Conservation (phyloP, 495 filamentous ascomycete species). For the Neurospora cerealis region DNA sequence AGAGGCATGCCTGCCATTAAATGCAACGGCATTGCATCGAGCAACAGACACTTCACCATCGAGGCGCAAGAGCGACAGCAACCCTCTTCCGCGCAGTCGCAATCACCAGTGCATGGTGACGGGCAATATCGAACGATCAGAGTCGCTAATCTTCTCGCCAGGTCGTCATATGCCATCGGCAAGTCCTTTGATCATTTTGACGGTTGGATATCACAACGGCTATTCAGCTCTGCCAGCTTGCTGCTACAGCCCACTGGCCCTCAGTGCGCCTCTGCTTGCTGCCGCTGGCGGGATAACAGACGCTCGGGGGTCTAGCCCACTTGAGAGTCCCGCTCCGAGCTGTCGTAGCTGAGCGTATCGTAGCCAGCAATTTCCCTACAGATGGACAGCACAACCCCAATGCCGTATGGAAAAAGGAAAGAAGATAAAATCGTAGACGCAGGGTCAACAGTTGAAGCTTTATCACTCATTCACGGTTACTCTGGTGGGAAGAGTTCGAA, state of each 20-base stretch:
- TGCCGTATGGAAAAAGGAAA: background rate
- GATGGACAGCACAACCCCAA: background rate
- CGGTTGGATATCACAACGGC: background rate
- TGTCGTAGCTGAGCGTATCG: background rate
- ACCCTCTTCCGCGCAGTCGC: background rate
- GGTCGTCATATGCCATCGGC: background rate
- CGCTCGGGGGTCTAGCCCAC: background rate
- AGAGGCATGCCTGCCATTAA: background rate
- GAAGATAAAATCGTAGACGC: background rate
- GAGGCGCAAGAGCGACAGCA: background rate
- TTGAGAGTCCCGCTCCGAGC: background rate
- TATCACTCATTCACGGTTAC: background rate
- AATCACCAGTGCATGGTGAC: background rate
- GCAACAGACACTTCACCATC: background rate
- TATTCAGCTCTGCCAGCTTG: background rate
- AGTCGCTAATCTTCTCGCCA: background rate
- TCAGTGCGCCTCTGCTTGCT: background rate
- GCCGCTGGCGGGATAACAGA: background rate
- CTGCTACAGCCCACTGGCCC: background rate
- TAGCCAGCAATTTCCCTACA: background rate
- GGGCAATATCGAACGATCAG: background rate
- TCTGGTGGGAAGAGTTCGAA: background rate
- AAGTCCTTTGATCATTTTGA: background rate
- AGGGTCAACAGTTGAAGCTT: background rate
- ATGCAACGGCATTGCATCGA: background rate